Conservation (phyloP, 768 basidiomycete genomes). For the Amanita muscaria region DNA sequence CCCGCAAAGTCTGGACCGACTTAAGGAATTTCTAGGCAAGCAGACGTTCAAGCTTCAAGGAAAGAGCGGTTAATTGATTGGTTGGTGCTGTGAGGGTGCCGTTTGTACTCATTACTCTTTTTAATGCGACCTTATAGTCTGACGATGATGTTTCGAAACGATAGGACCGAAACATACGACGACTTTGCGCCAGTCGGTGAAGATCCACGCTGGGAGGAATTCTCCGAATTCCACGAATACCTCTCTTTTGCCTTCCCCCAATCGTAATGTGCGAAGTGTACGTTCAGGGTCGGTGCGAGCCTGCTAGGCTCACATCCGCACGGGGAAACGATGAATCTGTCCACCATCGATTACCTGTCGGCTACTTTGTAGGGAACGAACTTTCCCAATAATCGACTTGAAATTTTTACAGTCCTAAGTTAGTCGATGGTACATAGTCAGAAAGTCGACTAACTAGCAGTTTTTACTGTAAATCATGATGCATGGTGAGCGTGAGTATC, state of each 20-base stretch:
- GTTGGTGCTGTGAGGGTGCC: slow-evolving; percentile 27
- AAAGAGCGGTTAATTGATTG: slow-evolving; percentile 22
- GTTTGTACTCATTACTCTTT: slow-evolving; percentile 8
- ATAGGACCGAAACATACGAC: slow-evolving; percentile 49
- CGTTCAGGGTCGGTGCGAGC: neutral
- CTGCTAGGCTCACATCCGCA: slow-evolving; percentile 32
- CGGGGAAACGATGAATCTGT: slow-evolving; percentile 45
- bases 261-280: slow-evolving; percentile 38
- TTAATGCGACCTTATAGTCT: neutral
- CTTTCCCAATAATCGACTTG: too few relatives aligned
- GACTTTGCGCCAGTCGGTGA: slow-evolving; percentile 36
- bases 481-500: slow-evolving; percentile 45
- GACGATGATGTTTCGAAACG: neutral
- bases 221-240: slow-evolving; percentile 46
- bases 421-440: too few relatives aligned
- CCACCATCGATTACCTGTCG: slow-evolving; percentile 68
- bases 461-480: slow-evolving; percentile 67
- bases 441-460: too few relatives aligned
- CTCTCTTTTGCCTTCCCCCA: slow-evolving; percentile 48
- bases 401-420: too few relatives aligned
- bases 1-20: slow-evolving; percentile 14
- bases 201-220: slow-evolving; percentile 48
- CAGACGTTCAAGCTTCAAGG: slow-evolving; percentile 20
- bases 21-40: slow-evolving; percentile 11
- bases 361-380: too few relatives aligned